phyloP scores from a whole-genome alignment of 257 asterid species.

The Jaltomata sinuosa region DNA sequence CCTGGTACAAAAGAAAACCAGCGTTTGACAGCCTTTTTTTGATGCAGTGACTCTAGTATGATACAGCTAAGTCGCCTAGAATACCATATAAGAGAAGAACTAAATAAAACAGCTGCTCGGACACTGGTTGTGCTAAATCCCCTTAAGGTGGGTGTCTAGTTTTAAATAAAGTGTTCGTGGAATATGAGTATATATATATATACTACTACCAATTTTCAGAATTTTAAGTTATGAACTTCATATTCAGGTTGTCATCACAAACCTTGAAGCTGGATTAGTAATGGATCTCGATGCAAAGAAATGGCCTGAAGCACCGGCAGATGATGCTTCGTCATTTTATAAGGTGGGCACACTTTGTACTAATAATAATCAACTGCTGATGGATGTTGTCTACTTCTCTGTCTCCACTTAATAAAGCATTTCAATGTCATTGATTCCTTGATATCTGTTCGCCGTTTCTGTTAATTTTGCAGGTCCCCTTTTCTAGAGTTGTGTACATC shows the following conservation, averaged over 20 bases:
- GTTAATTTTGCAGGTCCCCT: slow-evolving; percentile 53
- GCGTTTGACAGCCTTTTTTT: slow-evolving; percentile 7
- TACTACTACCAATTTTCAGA: background rate
- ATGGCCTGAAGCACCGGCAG: slow-evolving; percentile 88
- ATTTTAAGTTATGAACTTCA: background rate
- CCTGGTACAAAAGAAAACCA: background rate
- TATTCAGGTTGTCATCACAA: slow-evolving; percentile 69
- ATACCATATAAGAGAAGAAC: slow-evolving; percentile 85
- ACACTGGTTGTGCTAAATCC: slow-evolving; percentile 85
- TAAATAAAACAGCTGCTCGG: slow-evolving; percentile 74
- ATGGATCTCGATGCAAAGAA: slow-evolving; percentile 80
- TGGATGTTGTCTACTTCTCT: background rate
- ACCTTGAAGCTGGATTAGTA: slow-evolving; percentile 53
- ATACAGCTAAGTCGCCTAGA: slow-evolving; percentile 80
- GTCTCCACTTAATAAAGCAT: background rate
- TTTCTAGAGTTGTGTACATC: slow-evolving; percentile 77
- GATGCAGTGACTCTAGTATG: slow-evolving; percentile 72
- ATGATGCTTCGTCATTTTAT: slow-evolving; percentile 53
- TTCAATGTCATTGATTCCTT: background rate
- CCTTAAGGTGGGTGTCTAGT: slow-evolving; percentile 46
- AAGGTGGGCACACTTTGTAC: slow-evolving; percentile 33
- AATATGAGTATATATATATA: background rate
- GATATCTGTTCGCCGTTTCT: background rate
- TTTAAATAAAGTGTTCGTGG: background rate
- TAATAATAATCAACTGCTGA: background rate